Conservation (phyloP, 768 basidiomycete genomes). For the Tylopilus plumbeoviolaceoides region DNA sequence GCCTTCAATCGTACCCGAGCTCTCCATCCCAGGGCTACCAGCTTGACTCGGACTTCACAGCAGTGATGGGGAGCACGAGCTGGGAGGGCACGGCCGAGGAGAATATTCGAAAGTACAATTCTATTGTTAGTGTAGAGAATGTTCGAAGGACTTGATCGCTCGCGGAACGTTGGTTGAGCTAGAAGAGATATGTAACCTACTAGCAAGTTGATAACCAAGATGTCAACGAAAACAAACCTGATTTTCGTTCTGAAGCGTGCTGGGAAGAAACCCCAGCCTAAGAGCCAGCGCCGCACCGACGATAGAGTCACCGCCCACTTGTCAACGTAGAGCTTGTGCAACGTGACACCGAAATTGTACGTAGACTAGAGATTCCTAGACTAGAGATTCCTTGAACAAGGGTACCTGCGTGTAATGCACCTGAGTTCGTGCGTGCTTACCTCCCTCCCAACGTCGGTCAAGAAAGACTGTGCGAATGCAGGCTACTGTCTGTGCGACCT, state of each 20-base stretch:
- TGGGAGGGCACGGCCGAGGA: too few relatives aligned
- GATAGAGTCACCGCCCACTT: constrained; percentile 37
- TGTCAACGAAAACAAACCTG: constrained; percentile 57
- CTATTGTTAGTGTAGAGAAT: too few relatives aligned
- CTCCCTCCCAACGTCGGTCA: constrained; percentile 55
- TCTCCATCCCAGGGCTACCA: too few relatives aligned
- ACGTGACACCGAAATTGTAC: constrained; percentile 52
- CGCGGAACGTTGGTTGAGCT: constrained; percentile 76
- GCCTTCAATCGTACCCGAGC: too few relatives aligned
- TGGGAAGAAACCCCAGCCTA: constrained; percentile 65
- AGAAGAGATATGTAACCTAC: background rate
- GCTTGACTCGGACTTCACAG: too few relatives aligned
- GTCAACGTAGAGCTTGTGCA: constrained; percentile 64
- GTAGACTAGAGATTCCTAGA: constrained; percentile 50
- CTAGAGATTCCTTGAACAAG: constrained; percentile 1
- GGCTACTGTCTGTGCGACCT: background rate
- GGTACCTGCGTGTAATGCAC: background rate
- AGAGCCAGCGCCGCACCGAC: background rate
- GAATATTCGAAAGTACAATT: too few relatives aligned
- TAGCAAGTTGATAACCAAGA: background rate
- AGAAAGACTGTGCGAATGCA: constrained; percentile 41
- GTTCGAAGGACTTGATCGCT: constrained; percentile 70
- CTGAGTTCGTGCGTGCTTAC: constrained; percentile 30
- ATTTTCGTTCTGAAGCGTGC: constrained; percentile 39
- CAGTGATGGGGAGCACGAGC: too few relatives aligned